Percentiles rank a stretch among this genome's conserved stretches.
Conservation (phyloP, 768 basidiomycete genomes). For the Trametes villosa region DNA sequence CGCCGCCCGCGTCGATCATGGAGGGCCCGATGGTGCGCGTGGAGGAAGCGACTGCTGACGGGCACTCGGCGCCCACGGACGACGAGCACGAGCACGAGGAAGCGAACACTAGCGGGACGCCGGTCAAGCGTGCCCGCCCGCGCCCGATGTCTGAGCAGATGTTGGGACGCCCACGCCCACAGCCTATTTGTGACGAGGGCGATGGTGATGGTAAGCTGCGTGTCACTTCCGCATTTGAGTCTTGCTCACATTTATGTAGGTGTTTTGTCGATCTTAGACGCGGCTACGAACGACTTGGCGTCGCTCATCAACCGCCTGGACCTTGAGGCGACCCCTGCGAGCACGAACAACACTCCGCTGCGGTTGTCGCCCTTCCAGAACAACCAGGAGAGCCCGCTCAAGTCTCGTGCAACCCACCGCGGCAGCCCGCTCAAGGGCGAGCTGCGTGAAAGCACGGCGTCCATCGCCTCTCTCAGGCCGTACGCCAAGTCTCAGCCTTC, state of each 20-base stretch:
- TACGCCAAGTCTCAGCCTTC: slow-evolving; percentile 44
- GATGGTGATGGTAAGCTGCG: slow-evolving; percentile 55
- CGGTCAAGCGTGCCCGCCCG: slow-evolving; percentile 46
- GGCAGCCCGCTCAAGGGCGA: slow-evolving; percentile 25
- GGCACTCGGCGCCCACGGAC: slow-evolving; percentile 38
- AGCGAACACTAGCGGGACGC: slow-evolving; percentile 35
- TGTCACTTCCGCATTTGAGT: background rate
- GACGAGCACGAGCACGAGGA: slow-evolving; percentile 19
- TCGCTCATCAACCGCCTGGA: slow-evolving; percentile 81
- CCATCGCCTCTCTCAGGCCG: slow-evolving; percentile 53
- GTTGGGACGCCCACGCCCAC: slow-evolving; percentile 52
- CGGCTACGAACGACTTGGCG: slow-evolving; percentile 80
- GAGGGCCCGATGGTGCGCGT: slow-evolving; percentile 43
- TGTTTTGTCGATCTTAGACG: slow-evolving; percentile 71
- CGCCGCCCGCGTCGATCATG: slow-evolving; percentile 10
- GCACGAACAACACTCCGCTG: slow-evolving; percentile 44
- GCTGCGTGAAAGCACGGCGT: slow-evolving; percentile 42
- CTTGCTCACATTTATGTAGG: slow-evolving; percentile 39
- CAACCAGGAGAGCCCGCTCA: slow-evolving; percentile 40
- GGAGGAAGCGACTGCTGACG: slow-evolving; percentile 59
- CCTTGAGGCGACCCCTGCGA: slow-evolving; percentile 73
- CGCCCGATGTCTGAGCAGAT: slow-evolving; percentile 71
- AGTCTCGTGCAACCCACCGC: slow-evolving; percentile 27
- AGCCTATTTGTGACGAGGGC: slow-evolving; percentile 52
- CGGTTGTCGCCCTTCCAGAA: slow-evolving; percentile 24